Conservation (phyloP, 768 basidiomycete genomes). For the Suillus weaverae region DNA sequence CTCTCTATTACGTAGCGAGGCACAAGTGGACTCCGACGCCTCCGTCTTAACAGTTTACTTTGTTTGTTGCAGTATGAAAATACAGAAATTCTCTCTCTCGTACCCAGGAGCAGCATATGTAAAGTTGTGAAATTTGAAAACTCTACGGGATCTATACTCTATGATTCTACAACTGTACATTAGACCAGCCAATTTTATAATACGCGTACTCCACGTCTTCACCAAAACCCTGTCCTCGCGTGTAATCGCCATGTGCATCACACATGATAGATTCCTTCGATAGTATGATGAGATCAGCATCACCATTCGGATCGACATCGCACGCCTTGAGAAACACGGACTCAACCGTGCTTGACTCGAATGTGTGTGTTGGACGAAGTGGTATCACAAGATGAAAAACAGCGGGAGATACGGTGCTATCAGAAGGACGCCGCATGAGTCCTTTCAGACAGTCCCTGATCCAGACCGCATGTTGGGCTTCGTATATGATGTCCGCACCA, state of each 20-base stretch:
- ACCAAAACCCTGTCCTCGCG: slow-evolving; percentile 31
- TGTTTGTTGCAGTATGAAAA: no score
- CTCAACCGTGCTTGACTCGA: slow-evolving; percentile 62
- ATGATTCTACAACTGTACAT: slow-evolving; percentile 9
- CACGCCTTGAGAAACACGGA: slow-evolving; percentile 42
- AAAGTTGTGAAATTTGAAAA: no score
- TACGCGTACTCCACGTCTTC: slow-evolving; percentile 69
- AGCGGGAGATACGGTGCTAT: background rate
- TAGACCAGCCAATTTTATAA: slow-evolving; percentile 72
- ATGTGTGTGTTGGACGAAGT: slow-evolving; percentile 59
- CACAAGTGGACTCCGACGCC: no score
- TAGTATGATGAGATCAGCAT: slow-evolving; percentile 46
- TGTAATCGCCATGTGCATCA: slow-evolving; percentile 36
- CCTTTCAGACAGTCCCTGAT: slow-evolving; percentile 42
- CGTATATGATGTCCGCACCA: slow-evolving; percentile 58
- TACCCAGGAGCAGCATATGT: no score
- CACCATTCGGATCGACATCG: slow-evolving; percentile 12
- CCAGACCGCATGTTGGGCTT: slow-evolving; percentile 47
- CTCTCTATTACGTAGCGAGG: no score
- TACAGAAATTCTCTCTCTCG: no score
- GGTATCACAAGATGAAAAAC: slow-evolving; percentile 79
- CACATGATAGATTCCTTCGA: slow-evolving; percentile 56
- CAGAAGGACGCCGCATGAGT: slow-evolving; percentile 34
- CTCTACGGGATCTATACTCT: background rate
- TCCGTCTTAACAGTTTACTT: no score